Base-by-base conservation (phyloP, 352 stramenopile genomes). In the Phytophthora palmivora region DNA sequence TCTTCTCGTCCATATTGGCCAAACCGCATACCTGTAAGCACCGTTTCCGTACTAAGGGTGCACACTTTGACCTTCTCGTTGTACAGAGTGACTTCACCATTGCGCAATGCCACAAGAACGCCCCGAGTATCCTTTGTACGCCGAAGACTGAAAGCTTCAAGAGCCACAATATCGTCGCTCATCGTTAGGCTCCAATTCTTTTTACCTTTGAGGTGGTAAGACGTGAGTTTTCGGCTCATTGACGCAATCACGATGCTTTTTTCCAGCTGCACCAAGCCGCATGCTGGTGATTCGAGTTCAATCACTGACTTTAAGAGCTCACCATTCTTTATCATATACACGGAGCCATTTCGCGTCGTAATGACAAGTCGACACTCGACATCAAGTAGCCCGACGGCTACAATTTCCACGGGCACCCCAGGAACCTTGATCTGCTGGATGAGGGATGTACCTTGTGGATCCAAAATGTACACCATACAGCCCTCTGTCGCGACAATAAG, bases 321-420 rank as follows among this genome's bases (percentile, higher is more conserved):
- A 15, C 91, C 89, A 60, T 97, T 96, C 82, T 97, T 97, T 58
- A 97, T 90, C 43, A 80, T 96, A 76, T 91, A 97, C 21, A 97
- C 88, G 0, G 79, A 79, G 0, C 88, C 84, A 42, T 95, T 92
- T 8, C 91, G 79, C 33, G 89, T 97, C 19, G 91, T 92, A 19
- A 97, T 62, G 10, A 94, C 82, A 10, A 98, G 63, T 5, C 92
- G 88, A 34, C 80, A 95, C 47, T 97, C 91, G 32, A 97, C 87
- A 14, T 96, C 87, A 18, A 88, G 67, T 8, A 96, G 60, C 0
- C 85, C 85, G 2, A 72, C 79, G 2, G 84, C 74, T 6, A 91
- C 84, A 39, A 94, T 83, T 21, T 94, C 84, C n/a, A 94, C 84
- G 1, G 84, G 82, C 11, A 90, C 74, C 8, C 81, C 78, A 2